Base-by-base conservation (phyloP, 208 protist genomes). In the Plasmodiophora brassicae region DNA sequence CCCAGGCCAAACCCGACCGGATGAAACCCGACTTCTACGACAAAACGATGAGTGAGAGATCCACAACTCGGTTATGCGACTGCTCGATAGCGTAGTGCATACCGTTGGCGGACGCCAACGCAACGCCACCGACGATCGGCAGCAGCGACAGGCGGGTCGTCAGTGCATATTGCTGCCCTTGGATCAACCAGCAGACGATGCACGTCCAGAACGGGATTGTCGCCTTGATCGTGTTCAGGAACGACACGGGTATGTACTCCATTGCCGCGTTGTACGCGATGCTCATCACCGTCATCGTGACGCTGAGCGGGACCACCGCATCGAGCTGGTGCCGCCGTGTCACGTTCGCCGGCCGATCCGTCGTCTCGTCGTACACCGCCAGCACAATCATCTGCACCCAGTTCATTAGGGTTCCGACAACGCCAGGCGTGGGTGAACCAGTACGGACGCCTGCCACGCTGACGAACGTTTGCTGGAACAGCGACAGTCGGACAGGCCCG, bases 401-500 rank as follows among this genome's bases (percentile, higher is more conserved):
- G n/a, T n/a, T n/a, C n/a, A n/a, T n/a, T n/a, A n/a, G n/a, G n/a
- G n/a, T n/a, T n/a, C n/a, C n/a, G n/a, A n/a, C n/a, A n/a, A n/a
- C n/a, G n/a, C n/a, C n/a, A n/a, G n/a, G n/a, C n/a, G n/a, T n/a
- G n/a, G n/a, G n/a, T n/a, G 25, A 14, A 57, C 20, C 50, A 57
- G 50, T 14, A 78, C 65, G 65, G 10, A 78, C 65, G 14, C 65
- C 65, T 38, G 65, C 65, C 32, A 78, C 20, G 14, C 5, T 38
- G 41, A 78, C 65, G n/a, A 78, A 78, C 41, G 41, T 36, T 78
- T 78, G 65, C n/a, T 78, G 65, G 65, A 78, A 78, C n/a, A 78
- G n/a, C 20, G 65, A 78, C n/a, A 78, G 41, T 5, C 14, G 10
- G 5, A 78, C n/a, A 36, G 65, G 32, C 10, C 65, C 41, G 5